Conservation (phyloP, 306 rosid genomes). For the Castanea sativa region DNA sequence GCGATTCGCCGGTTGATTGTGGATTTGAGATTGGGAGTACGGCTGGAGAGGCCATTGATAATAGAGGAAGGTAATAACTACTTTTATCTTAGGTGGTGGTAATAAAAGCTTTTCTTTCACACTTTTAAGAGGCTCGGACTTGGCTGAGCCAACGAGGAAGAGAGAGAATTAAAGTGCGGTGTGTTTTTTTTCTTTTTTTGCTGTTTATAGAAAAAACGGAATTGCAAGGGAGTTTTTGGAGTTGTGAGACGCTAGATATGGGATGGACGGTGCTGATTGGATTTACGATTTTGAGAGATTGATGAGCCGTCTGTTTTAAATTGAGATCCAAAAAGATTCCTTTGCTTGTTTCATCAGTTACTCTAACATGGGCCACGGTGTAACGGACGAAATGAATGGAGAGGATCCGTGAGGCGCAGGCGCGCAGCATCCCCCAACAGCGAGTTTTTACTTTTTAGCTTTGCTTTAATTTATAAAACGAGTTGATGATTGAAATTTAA, state of each 20-base stretch:
- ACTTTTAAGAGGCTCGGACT: background rate
- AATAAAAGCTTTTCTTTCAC: no score
- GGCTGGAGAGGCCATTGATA: background rate
- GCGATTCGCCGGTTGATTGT: constrained; percentile 16
- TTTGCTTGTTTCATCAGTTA: background rate
- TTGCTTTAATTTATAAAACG: no score
- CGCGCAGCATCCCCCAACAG: no score
- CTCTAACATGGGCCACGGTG: background rate
- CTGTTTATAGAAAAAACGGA: background rate
- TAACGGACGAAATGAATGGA: background rate
- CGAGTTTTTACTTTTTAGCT: no score
- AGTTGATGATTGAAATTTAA: no score
- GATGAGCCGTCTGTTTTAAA: background rate
- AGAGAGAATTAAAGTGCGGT: no score
- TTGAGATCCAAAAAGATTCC: background rate
- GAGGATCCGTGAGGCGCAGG: background rate
- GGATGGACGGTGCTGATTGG: background rate
- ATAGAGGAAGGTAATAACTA: no score
- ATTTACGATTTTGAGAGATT: background rate
- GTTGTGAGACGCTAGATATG: background rate
- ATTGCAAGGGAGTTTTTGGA: background rate
- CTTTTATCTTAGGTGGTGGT: no score
- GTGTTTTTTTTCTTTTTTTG: no score
- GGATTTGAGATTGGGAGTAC: background rate
- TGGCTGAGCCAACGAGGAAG: background rate